Base-by-base conservation (phyloP, 139 green algal species). In the Yamagishiella unicocca region DNA sequence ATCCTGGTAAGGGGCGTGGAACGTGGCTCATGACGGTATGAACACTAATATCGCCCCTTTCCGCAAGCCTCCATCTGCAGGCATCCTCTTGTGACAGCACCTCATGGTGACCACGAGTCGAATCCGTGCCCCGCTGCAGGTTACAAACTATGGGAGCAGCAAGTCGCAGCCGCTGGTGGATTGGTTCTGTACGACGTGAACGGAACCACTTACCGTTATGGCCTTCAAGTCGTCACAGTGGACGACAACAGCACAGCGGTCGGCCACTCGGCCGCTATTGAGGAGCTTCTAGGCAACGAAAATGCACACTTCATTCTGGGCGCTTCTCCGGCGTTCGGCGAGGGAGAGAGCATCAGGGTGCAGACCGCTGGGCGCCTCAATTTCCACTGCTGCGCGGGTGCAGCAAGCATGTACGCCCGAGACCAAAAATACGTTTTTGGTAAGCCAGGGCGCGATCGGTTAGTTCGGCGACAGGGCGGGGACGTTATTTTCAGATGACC, bases 331-430 rank as follows among this genome's bases (percentile, higher is more conserved):
- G 43, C 22, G 31, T 86, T 78, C 25, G 80, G 62, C 1, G 80
- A 77, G 58, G 4, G 21, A 1, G 80, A 86, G 42, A 22, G 31
- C 0, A 38, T 86, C 2, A 17, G 24, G 1, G 64, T 77, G 9
- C 40, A 75, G 22, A 37, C 4, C 9, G 75, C 75, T 6, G 75
- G 75, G 24, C 79, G 79, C 19, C 61, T 86, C 2, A 86, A 86
- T 43, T 77, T 86, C 43, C 80, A 86, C 1, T 86, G 80, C 80
- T 86, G 80, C 80, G 14, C 80, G 29, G 31, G 31, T 2, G 62
- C 62, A 0, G 22, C 80, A 0, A 53, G 9, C 22, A 67, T 77
- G 0, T 86, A 55, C 33, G 22, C 42, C 17, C 62, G 80, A 0
- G 64, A 86, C 45, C 80, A 54, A 3, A 78, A 50, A 12, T 68